Conservation (phyloP, 371 early-diverging fungal species). For the Smittium culicis region DNA sequence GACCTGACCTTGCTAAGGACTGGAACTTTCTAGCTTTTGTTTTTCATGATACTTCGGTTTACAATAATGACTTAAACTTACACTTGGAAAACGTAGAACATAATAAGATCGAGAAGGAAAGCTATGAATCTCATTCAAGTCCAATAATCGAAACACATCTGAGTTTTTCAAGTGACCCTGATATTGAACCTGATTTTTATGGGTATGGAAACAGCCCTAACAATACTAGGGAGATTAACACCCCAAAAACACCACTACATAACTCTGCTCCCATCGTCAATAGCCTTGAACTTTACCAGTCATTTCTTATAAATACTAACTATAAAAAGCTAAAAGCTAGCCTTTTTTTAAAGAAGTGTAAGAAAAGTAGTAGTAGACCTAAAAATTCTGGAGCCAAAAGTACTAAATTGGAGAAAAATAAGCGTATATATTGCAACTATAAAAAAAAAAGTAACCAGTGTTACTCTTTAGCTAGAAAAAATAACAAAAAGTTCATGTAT, state of each 20-base stretch:
- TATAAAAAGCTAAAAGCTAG: background rate
- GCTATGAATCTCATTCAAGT: background rate
- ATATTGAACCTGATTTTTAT: background rate
- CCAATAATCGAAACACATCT: background rate
- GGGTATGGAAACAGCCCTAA: background rate
- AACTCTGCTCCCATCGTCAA: background rate
- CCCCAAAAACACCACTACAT: background rate
- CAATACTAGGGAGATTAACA: background rate
- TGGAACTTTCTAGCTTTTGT: slow-evolving; percentile 24
- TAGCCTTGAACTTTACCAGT: background rate
- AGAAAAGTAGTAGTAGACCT: background rate
- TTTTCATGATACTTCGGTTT: slow-evolving; percentile 25
- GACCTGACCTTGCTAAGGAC: slow-evolving; percentile 19
- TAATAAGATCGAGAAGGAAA: no score
- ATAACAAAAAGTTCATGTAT: no score
- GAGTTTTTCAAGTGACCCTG: background rate
- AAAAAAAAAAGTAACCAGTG: no score
- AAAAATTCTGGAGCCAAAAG: background rate
- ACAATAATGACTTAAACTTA: no score
- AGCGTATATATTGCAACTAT: background rate
- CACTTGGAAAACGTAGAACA: no score
- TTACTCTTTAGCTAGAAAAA: no score
- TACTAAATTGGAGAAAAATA: background rate
- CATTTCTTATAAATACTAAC: background rate
- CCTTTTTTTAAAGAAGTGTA: background rate